A percentile compares a stretch with the other conserved stretches of the same genome.
Evolutionary conservation across 1,139 yeast genomes (phyloP).

Genomic region (Scheffersomyces quercinus): DNA sequence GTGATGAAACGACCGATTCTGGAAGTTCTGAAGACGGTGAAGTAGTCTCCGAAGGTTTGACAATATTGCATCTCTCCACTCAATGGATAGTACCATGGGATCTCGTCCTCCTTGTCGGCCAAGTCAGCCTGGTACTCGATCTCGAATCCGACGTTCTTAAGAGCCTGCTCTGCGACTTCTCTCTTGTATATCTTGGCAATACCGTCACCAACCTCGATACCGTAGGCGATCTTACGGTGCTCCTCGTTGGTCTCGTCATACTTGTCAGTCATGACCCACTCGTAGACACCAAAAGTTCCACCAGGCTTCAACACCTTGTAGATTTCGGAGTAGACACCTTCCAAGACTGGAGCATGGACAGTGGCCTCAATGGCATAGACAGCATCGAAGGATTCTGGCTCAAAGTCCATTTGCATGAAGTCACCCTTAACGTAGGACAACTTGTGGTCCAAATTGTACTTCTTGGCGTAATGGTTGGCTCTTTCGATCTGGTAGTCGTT

Average conservation of each 20-base stretch:
- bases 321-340: constrained; percentile 94
- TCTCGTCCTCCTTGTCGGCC: constrained; percentile 77
- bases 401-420: constrained; percentile 98
- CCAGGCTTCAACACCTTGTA: constrained; percentile 97
- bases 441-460: constrained; percentile 66
- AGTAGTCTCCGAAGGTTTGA: constrained; percentile 75
- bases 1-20: constrained; percentile 83
- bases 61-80: constrained; percentile 91
- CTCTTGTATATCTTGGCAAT: constrained; percentile 93
- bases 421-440: constrained; percentile 93
- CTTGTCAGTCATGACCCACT: constrained; percentile 97
- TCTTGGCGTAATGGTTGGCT: constrained; percentile 79
- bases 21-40: constrained; percentile 89
- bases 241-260: constrained; percentile 86
- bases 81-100: constrained; percentile 98
- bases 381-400: constrained; percentile 86
- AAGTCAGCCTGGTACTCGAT: constrained; percentile 74
- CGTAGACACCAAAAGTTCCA: constrained; percentile 96
- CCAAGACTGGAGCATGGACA: constrained; percentile 94
- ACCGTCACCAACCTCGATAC: constrained; percentile 98
- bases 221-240: constrained; percentile 94
- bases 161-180: constrained; percentile 85
- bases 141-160: constrained; percentile 85
- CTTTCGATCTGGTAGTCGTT: constrained; percentile 96
- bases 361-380: constrained; percentile 99